Evolutionary conservation across 2,329 filamentous ascomycete genomes (phyloP).

Genomic region (Fonsecaea nubica): DNA sequence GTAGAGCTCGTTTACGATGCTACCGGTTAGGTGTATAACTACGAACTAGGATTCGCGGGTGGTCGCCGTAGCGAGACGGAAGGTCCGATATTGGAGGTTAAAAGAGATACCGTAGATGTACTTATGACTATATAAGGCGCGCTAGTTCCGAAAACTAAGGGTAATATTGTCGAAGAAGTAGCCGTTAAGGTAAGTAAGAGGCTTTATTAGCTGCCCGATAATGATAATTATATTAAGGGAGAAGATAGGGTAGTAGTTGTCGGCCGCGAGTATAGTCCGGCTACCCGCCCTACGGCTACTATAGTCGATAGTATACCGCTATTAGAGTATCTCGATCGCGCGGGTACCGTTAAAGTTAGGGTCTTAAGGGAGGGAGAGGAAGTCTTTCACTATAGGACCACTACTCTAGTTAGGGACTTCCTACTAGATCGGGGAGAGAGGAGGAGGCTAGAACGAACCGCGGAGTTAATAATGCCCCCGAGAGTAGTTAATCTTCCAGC

Average conservation of each 20-base stretch:
- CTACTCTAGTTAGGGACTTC: no score
- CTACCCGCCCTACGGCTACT: not conserved
- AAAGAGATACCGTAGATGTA: not conserved
- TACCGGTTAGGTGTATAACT: no score
- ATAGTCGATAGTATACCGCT: not conserved
- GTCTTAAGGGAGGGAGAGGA: no score
- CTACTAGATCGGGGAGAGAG: no score
- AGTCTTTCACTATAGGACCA: no score
- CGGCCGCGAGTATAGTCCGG: not conserved
- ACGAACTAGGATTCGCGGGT: not conserved
- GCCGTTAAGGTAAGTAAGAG: not conserved
- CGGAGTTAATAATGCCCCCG: no score
- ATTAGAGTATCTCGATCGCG: not conserved
- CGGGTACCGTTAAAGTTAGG: not conserved
- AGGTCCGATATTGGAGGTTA: not conserved
- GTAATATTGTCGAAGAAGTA: constrained; percentile 2
- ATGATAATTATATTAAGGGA: constrained; percentile 2
- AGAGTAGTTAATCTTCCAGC: no score
- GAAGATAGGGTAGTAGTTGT: not conserved
- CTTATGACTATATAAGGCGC: not conserved
- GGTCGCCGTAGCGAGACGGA: not conserved
- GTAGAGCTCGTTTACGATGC: no score
- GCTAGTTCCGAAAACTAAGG: not conserved
- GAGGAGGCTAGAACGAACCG: no score
- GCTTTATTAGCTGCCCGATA: not conserved